Evolutionary conservation across 2,329 filamentous ascomycete genomes (phyloP), one percentile per base, ranked within the genome.

Genomic region (Ceratocystis variospora): DNA sequence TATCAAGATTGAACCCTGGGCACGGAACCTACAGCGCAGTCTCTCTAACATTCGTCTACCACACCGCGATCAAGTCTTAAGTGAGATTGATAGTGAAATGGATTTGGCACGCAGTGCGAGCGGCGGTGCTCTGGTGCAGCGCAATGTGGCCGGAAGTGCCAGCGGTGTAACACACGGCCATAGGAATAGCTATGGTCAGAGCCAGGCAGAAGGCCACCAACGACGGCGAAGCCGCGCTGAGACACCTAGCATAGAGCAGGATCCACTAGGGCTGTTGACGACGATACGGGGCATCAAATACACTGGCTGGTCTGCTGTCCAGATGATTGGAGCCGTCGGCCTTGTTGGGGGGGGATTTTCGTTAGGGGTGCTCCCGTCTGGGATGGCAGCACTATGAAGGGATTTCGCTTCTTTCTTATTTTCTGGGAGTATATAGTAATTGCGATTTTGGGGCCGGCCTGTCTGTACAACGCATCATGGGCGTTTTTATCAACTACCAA

Each of bases 1-100:
- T 64, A 80, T 93, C n/a, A 81, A 87, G 5, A 79, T 95, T 19
- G 88, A 87, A 1, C 88, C 87, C 72, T 96, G 90, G 90, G 90
- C 90, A 0, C 82, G 85, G 6, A 88, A 94, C 71, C 79, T 96
- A 0, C 89, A 95, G 73, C 83, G 84, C 66, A 90, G 87, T 71
- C 78, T 94, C 1, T 81, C 85, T 33, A 87, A 86, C 94, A 73
- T 82, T 85, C n/a, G 81, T 83, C 33, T 78, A 84, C 70, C 92
- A 86, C 68, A 85, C 88, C 68, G 77, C 81, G 6, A 76, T 89
- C 0, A 81, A 82, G 3, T 79, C 81, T 25, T 81, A 79, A 25
- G 84, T 91, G 72, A 77, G 85, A 2, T 77, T 85, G 33, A 91
- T 88, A 87, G 78, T 90, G 41, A 85, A 83, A 0, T 82, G 87